These are phyloP conservation scores for Geotrichum klebahnii DNA, from an alignment of 1,139 yeast genomes.

Conservation along the genomic window DNA sequence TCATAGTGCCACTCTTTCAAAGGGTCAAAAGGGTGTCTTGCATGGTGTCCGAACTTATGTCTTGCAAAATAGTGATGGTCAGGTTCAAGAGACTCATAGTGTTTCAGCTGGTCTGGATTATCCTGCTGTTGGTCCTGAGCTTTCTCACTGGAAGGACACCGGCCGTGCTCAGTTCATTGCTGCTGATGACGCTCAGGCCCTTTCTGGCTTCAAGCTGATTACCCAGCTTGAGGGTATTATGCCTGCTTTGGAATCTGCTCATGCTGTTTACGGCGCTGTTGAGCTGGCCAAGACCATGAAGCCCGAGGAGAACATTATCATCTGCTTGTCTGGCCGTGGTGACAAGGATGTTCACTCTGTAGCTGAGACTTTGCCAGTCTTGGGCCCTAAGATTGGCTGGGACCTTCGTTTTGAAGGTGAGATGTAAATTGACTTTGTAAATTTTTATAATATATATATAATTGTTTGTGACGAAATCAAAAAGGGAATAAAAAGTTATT, in stretches of 20 bases:
- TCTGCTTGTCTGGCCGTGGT: slow-evolving; percentile 96
- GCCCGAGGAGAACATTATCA: slow-evolving; percentile 74
- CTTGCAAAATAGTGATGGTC: slow-evolving; percentile 87
- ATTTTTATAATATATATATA: background rate
- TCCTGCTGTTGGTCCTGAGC: slow-evolving; percentile 99
- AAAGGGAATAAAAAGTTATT: background rate
- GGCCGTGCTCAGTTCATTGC: slow-evolving; percentile 91
- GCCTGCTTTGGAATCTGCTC: slow-evolving; percentile 96
- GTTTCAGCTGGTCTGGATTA: slow-evolving; percentile 97
- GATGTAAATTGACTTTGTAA: slow-evolving; percentile 1
- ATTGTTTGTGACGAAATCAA: background rate
- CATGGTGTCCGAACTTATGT: slow-evolving; percentile 96
- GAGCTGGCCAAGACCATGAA: slow-evolving; percentile 81
- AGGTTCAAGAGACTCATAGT: slow-evolving; percentile 94
- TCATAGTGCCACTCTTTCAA: slow-evolving; percentile 91
- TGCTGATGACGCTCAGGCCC: slow-evolving; percentile 90
- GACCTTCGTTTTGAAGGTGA: slow-evolving; percentile 75
- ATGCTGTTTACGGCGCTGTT: slow-evolving; percentile 88
- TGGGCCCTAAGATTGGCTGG: slow-evolving; percentile 93
- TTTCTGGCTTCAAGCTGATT: slow-evolving; percentile 79
- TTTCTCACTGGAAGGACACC: slow-evolving; percentile 88
- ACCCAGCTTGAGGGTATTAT: slow-evolving; percentile 96
- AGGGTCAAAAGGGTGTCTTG: slow-evolving; percentile 93
- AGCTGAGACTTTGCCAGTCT: slow-evolving; percentile 83
- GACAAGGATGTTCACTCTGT: slow-evolving; percentile 98